Evolutionary conservation across 2,329 filamentous ascomycete species (phyloP), one percentile per base, ranked within the genome.

Genomic region (Stagonosporopsis chrysanthemi): DNA sequence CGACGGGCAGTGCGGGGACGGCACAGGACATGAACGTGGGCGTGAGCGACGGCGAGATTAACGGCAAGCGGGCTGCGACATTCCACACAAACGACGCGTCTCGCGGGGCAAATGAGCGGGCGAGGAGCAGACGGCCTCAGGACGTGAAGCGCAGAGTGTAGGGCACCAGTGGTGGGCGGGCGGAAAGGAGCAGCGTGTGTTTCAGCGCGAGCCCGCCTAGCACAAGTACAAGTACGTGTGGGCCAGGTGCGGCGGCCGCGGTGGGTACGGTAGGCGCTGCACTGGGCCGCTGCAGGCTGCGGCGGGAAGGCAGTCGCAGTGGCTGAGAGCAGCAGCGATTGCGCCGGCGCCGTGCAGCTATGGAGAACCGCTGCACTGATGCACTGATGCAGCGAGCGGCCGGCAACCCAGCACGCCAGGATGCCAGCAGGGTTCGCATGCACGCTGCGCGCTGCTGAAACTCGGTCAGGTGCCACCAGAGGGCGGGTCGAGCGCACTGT

Each of bases 81-180:
- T 73, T 69, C 71, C 71, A 69, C 63, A 68, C 57, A 61, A 54
- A 55, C 47, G 56, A 48, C 51, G 54, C 61, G 64, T 57, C 52
- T 56, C 45, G 19, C 45, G 53, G 48, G 43, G 49, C 49, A 49
- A 49, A 49, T 53, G 35, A 49, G 49, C 54, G 44, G 55, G 55
- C 38, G 40, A 48, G 31, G 19, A 49, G 55, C 35, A 33, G 44
- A 45, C 38, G 41, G 40, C 54, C 53, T 56, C 43, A 52, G 54
- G 49, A 58, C 49, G 49, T 52, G 49, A 58, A 58, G 49, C 49
- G 55, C 45, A 53, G 48, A 48, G 44, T 56, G 53, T 52, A 59
- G 57, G 53, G 58, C 58, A 61, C 56, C 57, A 62, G 62, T 44
- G 48, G 58, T 63, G 61, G 61, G 52, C 53, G 61, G 56, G 52